A percentile compares a stretch with the other conserved stretches of the same genome.
Conservation (phyloP, 1,284 basidiomycete genomes). For the Boletus smithii region DNA sequence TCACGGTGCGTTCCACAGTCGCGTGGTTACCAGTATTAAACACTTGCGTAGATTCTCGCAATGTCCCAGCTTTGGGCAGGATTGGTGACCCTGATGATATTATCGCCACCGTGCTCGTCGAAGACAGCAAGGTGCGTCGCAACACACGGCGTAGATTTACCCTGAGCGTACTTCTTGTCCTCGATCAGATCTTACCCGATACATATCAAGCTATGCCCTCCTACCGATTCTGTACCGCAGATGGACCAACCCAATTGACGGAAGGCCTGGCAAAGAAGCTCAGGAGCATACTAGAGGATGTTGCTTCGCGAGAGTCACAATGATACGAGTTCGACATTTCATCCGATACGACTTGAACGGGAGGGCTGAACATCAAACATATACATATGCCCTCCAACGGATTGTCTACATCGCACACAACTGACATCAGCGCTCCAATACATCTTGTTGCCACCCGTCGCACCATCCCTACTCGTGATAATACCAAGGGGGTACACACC, state of each 20-base stretch:
- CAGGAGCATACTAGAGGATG: conserved; percentile 33
- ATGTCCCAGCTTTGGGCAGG: conserved; percentile 65
- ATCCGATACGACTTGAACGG: neutral
- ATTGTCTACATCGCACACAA: neutral
- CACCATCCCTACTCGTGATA: neutral
- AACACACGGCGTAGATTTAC: neutral
- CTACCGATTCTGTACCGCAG: conserved; percentile 70
- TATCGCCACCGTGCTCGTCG: conserved; percentile 67
- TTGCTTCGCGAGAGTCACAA: conserved; percentile 18
- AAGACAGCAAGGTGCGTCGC: conserved; percentile 56
- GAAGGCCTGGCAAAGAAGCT: conserved; percentile 55
- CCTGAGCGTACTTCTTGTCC: neutral
- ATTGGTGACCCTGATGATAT: conserved; percentile 81
- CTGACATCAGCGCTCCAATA: neutral
- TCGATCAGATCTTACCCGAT: conserved; percentile 54
- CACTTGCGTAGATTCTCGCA: conserved; percentile 55
- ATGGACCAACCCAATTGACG: conserved; percentile 63
- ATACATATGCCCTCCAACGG: neutral
- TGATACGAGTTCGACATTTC: neutral
- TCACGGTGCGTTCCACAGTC: conserved; percentile 48
- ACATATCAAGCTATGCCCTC: conserved; percentile 80
- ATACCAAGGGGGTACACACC: neutral
- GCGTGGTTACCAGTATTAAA: neutral
- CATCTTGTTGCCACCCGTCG: neutral
- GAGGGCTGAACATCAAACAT: neutral